A percentile compares a stretch with the other conserved stretches of the same genome.
phyloP scores from a whole-genome alignment of 2,329 filamentous ascomycete genomes.

The Mycogone perniciosa region DNA sequence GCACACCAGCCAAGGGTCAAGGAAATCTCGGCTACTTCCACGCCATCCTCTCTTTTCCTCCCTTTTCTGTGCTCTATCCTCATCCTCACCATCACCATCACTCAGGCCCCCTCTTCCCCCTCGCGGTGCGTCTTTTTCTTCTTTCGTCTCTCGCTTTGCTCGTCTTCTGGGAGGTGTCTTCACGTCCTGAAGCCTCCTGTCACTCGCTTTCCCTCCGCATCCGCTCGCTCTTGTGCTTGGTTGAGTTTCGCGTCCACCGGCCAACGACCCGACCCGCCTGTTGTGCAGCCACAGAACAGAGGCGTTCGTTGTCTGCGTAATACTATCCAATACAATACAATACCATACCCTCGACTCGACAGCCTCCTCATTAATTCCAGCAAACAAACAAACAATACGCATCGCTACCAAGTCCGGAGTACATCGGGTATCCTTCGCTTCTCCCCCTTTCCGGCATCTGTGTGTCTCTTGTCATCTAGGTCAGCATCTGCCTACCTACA shows the following conservation, averaged over 20 bases:
- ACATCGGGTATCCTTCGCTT: too few species aligned
- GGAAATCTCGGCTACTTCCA: conserved; percentile 7
- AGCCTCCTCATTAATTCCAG: too few species aligned
- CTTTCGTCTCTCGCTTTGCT: conserved; percentile 16
- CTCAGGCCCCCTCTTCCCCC: conserved; percentile 4
- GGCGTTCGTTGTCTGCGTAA: too few species aligned
- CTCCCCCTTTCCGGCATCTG: too few species aligned
- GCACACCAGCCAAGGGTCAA: neutral
- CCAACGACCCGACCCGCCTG: conserved; percentile 11
- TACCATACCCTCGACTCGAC: too few species aligned
- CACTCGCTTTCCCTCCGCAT: conserved; percentile 11
- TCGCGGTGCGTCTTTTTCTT: conserved; percentile 8
- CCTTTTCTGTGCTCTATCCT: conserved; percentile 21
- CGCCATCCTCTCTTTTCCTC: conserved; percentile 37
- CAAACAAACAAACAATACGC: too few species aligned
- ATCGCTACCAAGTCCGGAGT: too few species aligned
- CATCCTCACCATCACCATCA: conserved; percentile 13
- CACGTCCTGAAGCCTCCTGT: conserved; percentile 7
- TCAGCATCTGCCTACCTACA: too few species aligned
- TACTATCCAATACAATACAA: too few species aligned
- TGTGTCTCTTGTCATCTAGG: too few species aligned
- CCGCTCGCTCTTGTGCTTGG: neutral
- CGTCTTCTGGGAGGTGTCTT: conserved; percentile 14
- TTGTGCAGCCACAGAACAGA: conserved; percentile 5
- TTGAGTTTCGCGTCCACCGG: conserved; percentile 7